Evolutionary conservation across 768 basidiomycete species (phyloP), one percentile per base, ranked within the genome.

Genomic region (Nevesoporus exiguus): DNA sequence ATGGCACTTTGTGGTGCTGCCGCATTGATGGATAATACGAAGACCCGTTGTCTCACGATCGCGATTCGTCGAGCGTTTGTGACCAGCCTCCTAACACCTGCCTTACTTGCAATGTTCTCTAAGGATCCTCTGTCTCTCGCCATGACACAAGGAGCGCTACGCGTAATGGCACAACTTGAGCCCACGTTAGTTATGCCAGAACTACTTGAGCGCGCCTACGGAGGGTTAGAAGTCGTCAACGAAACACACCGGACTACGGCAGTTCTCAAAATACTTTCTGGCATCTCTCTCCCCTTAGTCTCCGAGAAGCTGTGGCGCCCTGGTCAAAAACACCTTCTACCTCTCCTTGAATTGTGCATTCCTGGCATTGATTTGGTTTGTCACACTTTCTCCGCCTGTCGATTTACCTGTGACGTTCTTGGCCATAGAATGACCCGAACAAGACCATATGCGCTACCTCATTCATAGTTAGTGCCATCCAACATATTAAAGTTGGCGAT

Each of bases 161-260:
- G 88, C 56, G 78, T 80, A 27, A 76, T 98, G 73, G 84, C 90
- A 1, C 74, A 88, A 51, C 76, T 93, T 7, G 93, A 97, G 63
- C 92, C 96, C 0, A 76, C 78, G 17, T 73, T 96, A 31, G 80
- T 98, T 61, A 88, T 98, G 85, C 94, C 94, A 3, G 86, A 93
- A 39, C 76, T 98, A 13, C 77, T 98, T 22, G 95, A 97, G 63
- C 83, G 94, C 29, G 92, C 93, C 1, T 93, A 96, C 58, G 80
- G 88, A 34, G 93, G 93, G 0, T 75, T 98, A n/a, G 93, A 97
- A 66, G 85, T 87, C 11, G 81, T 98, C 17, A 94, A 95, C 59
- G 95, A 98, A 77, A 98, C 96, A 0, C 93, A 97, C 67, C 77
- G 95, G 37, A 97, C 95, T 5, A 93, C 93, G 2, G 90, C 95